Base-by-base conservation (phyloP, 1,139 yeast genomes). In the Suhomyces bribrorum region DNA sequence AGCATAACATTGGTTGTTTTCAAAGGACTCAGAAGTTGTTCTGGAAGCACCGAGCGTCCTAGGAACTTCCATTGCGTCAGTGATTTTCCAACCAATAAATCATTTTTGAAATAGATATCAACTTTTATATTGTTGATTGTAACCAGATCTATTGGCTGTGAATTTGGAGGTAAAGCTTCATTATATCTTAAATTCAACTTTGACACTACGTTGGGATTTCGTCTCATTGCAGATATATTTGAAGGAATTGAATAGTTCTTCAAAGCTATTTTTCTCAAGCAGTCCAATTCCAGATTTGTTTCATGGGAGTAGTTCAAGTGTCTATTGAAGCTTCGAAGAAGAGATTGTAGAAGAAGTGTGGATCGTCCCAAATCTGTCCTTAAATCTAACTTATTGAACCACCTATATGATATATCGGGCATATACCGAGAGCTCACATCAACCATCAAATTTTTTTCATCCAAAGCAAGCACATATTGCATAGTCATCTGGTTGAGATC, bases 51-150 rank as follows among this genome's bases (percentile, higher is more conserved):
- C 5, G 71, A 64, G 32, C 74, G 46, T 1, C 72, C 74, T 15
- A 64, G 43, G 38, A 65, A 58, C 41, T 64, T 66, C 74, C 74
- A 68, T 36, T 65, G 73, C 15, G 58, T 61, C 36, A 56, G 62
- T 0, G 73, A 65, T 44, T 62, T 67, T 2, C 71, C 72, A 3
- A 57, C 57, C 7, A 57, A 31, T 2, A 66, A 43, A 7, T 52
- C 38, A 29, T 56, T 52, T 35, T 59, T 57, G 34, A 59, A 60
- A 43, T 48, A 67, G 0, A 67, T 54, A 1, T 52, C 46, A 9
- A 49, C 50, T 20, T 36, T 48, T 23, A 39, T 45, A 0, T 47
- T 44, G 16, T 51, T 53, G 0, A 61, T 40, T 6, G 32, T 40
- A 0, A 62, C 41, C 9, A 18, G 31, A 31, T 38, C 14, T 2